Evolutionary conservation across 2,329 filamentous ascomycete species (phyloP).

Genomic region (Anisogramma anomala): DNA sequence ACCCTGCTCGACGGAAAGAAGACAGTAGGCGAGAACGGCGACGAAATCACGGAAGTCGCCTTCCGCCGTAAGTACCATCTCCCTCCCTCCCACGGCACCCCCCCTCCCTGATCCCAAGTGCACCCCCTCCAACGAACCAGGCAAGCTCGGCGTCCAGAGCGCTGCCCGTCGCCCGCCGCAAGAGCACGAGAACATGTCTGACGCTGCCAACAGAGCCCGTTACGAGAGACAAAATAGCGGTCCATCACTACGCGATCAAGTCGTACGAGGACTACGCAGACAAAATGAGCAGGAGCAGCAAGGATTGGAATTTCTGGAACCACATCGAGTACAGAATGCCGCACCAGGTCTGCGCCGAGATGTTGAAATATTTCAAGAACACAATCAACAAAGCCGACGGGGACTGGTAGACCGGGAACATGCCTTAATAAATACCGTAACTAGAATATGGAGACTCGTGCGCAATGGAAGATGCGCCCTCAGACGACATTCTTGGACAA

Average conservation of each 20-base stretch:
- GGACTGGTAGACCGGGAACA: no score
- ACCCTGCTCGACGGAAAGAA: slow-evolving; percentile 11
- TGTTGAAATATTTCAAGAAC: not conserved
- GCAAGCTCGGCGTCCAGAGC: no score
- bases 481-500: no score
- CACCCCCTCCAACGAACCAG: no score
- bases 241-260: slow-evolving; percentile 25
- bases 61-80: no score
- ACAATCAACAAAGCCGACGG: not conserved
- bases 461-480: no score
- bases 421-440: no score
- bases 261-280: slow-evolving; percentile 21
- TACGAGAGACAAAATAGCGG: slow-evolving; percentile 19
- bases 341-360: slow-evolving; percentile 2
- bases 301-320: slow-evolving; percentile 1
- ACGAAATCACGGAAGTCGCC: slow-evolving; percentile 6
- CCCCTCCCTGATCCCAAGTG: no score
- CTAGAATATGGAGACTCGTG: no score
- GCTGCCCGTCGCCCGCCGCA: no score
- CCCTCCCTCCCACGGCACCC: no score
- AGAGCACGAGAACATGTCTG: no score
- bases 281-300: not conserved
- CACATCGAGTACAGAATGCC: not conserved
- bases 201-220: slow-evolving; percentile 18
- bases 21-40: slow-evolving; percentile 21